Evolutionary conservation across 2,329 filamentous ascomycete species (phyloP), one percentile per base, ranked within the genome.

Genomic region (Aspergillus caelatus): DNA sequence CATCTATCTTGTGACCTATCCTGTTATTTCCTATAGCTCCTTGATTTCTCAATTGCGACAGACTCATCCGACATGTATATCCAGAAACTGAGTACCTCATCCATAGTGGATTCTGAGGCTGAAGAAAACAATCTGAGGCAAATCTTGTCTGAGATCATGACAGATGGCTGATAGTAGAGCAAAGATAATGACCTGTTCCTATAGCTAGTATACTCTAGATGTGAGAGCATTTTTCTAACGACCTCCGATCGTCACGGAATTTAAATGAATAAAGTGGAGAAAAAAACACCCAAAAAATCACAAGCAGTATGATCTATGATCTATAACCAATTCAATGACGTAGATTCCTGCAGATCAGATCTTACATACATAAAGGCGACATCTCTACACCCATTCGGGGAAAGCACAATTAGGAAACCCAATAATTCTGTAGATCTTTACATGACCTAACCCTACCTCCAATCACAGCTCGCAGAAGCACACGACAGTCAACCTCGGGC

Each of bases 181-280:
- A 67, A 64, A 61, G 63, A 67, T 64, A 45, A 66, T 61, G 62
- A 66, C 62, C 53, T 62, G 46, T 64, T 53, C 60, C 48, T 46
- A 45, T 54, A 21, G 34, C 41, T 43, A 30, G 21, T n/a, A 45
- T 57, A 23, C 12, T 23, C 54, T 39, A 9, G 21, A 57, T 57
- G n/a, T 36, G 36, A 61, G 52, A 34, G 54, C 26, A 55, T n/a
- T 7, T 28, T 28, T 32, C 12, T 8, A 41, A n/a, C 39, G 39
- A 41, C 21, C 26, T 16, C 11, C 26, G 26, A n/a, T 53, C 28
- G 26, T 53, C 28, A 23, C 30, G 30, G 52, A 54, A 54, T 28
- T 10, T 11, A n/a, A 53, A 19, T 53, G 12, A 34, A 32, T 36
- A 23, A 19, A 14, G 23, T 50, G 28, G 16, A 23, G 26, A n/a